These are phyloP conservation scores for Lasiodiplodia sp. DNA, from an alignment of 2,329 filamentous ascomycete species.

Conservation along the genomic window DNA sequence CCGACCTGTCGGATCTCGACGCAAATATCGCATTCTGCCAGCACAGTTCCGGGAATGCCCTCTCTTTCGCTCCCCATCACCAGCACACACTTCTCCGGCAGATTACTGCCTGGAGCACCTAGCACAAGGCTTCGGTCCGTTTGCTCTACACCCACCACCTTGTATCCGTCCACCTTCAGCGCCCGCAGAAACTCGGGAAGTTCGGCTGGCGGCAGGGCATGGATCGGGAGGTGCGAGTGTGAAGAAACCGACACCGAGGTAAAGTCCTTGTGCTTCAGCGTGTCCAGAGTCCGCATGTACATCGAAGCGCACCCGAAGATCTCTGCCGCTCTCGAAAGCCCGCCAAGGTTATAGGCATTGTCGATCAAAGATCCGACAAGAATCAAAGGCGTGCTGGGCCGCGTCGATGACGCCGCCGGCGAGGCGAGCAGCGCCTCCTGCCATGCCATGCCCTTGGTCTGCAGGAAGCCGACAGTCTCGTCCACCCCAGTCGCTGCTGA, in stretches of 20 bases:
- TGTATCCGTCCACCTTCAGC: constrained; percentile 56
- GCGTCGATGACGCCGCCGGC: constrained; percentile 35
- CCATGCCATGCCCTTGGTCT: constrained; percentile 59
- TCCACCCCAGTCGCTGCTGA: not conserved
- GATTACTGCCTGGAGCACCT: constrained; percentile 41
- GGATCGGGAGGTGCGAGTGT: constrained; percentile 58
- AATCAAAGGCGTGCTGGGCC: constrained; percentile 48
- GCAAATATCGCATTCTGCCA: constrained; percentile 58
- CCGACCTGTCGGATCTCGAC: constrained; percentile 62
- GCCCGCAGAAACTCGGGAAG: constrained; percentile 49
- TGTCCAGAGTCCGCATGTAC: constrained; percentile 51
- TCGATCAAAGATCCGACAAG: constrained; percentile 60
- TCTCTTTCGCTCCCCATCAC: constrained; percentile 61
- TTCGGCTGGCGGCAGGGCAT: constrained; percentile 42
- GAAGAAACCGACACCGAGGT: constrained; percentile 57
- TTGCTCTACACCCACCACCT: constrained; percentile 62
- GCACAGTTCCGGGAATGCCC: constrained; percentile 56
- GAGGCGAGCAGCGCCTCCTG: constrained; percentile 45
- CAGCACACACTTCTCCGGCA: constrained; percentile 43
- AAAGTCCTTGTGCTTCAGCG: constrained; percentile 57
- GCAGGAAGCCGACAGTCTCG: constrained; percentile 45
- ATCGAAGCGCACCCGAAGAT: constrained; percentile 58
- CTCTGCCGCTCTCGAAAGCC: constrained; percentile 58
- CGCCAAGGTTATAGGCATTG: constrained; percentile 59
- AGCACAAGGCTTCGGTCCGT: constrained; percentile 58